Base-by-base conservation (phyloP, 1,139 yeast species). In the Meyerozyma sp. region DNA sequence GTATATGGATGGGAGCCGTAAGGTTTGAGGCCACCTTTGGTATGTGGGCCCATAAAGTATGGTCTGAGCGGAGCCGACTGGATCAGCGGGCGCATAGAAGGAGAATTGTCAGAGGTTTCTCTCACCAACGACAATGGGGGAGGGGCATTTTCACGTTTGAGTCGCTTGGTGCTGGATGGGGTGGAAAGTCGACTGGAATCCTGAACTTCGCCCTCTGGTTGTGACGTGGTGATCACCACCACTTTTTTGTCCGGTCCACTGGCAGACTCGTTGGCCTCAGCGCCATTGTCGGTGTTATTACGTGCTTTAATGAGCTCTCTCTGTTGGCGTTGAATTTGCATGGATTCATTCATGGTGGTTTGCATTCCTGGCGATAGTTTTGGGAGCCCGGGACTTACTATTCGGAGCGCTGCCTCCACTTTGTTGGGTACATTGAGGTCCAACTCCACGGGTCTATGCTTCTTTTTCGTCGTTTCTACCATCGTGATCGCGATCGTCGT, bases 341-440 rank as follows among this genome's bases (percentile, higher is more conserved):
- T 73, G 38, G 79, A 72, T 13, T 71, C 61, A 45, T 66, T 61
- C 41, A 77, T 65, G 1, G 81, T 75, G 32, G 68, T 55, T 46
- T 68, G 68, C 79, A 77, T 74, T 49, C 74, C 77, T 27, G 66
- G 67, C 49, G 63, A 68, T 32, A 75, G 54, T 11, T 66, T 68
- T 3, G 79, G 75, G 32, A 75, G 56, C 0, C 79, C 79, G n/a
- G 81, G 81, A 46, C 69, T 61, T 9, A 70, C 75, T 28, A 70
- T 65, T 32, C 74, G 55, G 39, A 67, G 54, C 10, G 74, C 74
- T 42, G 67, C 52, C 39, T 66, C 66, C 11, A 14, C 28, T 21
- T 36, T 42, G 35, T 51, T 49, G 8, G 60, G 49, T 7, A 43
- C 36, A 14, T 51, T 48, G 11, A 55, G 47, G 34, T 54, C 47